Conservation (phyloP, 495 filamentous ascomycete species). For the Penicillium taxi region DNA sequence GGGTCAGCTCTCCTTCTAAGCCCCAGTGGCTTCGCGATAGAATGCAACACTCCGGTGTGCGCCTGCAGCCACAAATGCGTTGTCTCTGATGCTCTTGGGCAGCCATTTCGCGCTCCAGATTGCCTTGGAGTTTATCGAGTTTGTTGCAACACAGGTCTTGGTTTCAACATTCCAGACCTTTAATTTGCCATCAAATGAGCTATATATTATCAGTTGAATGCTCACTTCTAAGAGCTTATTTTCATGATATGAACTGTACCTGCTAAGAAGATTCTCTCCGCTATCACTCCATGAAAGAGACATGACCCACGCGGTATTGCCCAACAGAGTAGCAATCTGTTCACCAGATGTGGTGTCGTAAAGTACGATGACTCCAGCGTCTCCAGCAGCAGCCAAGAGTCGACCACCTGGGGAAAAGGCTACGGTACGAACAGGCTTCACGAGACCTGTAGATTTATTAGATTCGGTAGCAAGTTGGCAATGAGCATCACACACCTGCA, state of each 20-base stretch:
- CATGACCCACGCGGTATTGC: slow-evolving; percentile 79
- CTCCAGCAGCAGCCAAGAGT: slow-evolving; percentile 85
- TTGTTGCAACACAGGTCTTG: slow-evolving; percentile 80
- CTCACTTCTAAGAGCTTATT: no score
- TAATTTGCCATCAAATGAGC: slow-evolving; percentile 80
- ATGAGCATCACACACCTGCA: slow-evolving; percentile 49
- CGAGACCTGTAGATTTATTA: slow-evolving; percentile 50
- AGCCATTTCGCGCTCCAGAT: slow-evolving; percentile 87
- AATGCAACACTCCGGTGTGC: slow-evolving; percentile 73
- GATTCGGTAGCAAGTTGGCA: neutral
- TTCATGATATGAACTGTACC: no score
- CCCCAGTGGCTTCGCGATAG: slow-evolving; percentile 84
- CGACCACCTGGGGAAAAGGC: slow-evolving; percentile 79
- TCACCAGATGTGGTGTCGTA: slow-evolving; percentile 90
- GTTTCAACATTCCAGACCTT: slow-evolving; percentile 90
- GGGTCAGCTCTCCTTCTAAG: no score
- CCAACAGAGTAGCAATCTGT: slow-evolving; percentile 75
- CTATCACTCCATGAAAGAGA: slow-evolving; percentile 86
- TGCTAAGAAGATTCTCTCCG: slow-evolving; percentile 87
- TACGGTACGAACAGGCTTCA: slow-evolving; percentile 75
- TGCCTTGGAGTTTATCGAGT: slow-evolving; percentile 79
- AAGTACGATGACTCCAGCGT: slow-evolving; percentile 77
- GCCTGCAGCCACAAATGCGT: slow-evolving; percentile 82
- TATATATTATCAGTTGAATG: slow-evolving; percentile 14
- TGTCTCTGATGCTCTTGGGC: slow-evolving; percentile 65